Evolutionary conservation across 768 basidiomycete species (phyloP).

Genomic region (Scleroderma citrinum): DNA sequence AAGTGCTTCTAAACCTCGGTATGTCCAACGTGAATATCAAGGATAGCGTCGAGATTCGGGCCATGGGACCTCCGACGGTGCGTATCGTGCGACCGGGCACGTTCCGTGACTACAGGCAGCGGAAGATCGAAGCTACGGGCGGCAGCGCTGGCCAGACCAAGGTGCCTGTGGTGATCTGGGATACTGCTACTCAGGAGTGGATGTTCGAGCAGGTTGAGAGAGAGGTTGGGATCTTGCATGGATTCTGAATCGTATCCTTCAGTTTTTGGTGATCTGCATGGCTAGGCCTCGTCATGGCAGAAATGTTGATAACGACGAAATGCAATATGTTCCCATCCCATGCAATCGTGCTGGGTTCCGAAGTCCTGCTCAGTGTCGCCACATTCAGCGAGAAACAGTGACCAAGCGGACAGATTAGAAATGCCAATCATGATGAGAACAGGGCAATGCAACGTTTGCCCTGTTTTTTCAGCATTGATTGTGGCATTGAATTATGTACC

Average conservation of each 20-base stretch:
- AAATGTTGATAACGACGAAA: background rate
- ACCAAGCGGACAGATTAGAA: no score
- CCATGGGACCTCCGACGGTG: conserved; percentile 2
- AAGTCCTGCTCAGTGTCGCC: no score
- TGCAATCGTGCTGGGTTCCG: no score
- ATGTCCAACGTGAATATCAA: background rate
- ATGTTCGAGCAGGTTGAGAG: background rate
- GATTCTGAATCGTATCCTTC: conserved; percentile 18
- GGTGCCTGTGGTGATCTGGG: conserved; percentile 5
- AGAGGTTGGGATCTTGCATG: conserved; percentile 22
- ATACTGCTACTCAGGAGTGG: conserved; percentile 1
- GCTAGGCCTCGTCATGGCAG: no score
- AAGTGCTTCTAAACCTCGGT: background rate
- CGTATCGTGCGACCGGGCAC: conserved; percentile 5
- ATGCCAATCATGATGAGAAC: no score
- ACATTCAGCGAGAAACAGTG: no score
- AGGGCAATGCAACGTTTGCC: no score
- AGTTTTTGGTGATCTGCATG: no score
- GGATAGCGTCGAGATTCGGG: background rate
- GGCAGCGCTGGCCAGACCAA: conserved; percentile 3
- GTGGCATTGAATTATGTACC: no score
- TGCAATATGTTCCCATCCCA: background rate
- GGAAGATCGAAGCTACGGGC: background rate
- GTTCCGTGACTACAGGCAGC: conserved; percentile 4
- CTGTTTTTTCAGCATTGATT: no score